Percentiles rank a stretch among this genome's conserved stretches.
Conservation (phyloP, 2,329 filamentous ascomycete genomes). For the Xylaria polymorpha region DNA sequence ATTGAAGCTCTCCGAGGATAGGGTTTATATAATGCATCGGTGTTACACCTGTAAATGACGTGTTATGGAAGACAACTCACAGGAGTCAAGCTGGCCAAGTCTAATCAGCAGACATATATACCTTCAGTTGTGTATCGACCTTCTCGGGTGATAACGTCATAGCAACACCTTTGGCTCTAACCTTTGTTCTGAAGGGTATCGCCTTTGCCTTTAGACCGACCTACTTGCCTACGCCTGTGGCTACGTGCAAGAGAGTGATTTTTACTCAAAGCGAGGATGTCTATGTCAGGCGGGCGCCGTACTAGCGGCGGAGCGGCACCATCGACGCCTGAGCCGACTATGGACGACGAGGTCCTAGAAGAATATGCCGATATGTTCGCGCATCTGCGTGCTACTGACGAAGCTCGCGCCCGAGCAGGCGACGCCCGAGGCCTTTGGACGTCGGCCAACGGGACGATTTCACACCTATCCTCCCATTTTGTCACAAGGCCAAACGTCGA, state of each 20-base stretch:
- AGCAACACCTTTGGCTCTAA: background rate
- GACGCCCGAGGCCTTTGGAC: conserved; percentile 39
- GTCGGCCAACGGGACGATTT: conserved; percentile 39
- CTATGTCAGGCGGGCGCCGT: conserved; percentile 28
- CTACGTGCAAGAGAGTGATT: background rate
- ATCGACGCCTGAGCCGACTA: conserved; percentile 16
- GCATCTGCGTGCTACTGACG: conserved; percentile 38
- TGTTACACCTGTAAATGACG: conserved; percentile 9
- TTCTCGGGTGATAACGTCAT: conserved; percentile 2
- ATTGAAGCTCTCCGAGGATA: conserved; percentile 3
- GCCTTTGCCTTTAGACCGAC: background rate
- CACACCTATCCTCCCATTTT: conserved; percentile 41
- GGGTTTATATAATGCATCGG: conserved; percentile 8
- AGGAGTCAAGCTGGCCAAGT: conserved; percentile 3
- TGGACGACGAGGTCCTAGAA: conserved; percentile 35
- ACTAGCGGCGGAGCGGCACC: conserved; percentile 13
- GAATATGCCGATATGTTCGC: conserved; percentile 40
- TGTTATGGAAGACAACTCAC: background rate
- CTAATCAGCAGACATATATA: conserved; percentile 24
- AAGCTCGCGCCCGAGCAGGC: conserved; percentile 38
- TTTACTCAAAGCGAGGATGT: conserved; percentile 31
- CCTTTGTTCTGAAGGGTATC: background rate
- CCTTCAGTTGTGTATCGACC: conserved; percentile 1
- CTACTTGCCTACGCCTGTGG: background rate
- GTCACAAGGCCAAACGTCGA: conserved; percentile 42